These are phyloP conservation scores for Botrytis deweyae DNA, from an alignment of 2,329 filamentous ascomycete genomes.

Conservation along the genomic window DNA sequence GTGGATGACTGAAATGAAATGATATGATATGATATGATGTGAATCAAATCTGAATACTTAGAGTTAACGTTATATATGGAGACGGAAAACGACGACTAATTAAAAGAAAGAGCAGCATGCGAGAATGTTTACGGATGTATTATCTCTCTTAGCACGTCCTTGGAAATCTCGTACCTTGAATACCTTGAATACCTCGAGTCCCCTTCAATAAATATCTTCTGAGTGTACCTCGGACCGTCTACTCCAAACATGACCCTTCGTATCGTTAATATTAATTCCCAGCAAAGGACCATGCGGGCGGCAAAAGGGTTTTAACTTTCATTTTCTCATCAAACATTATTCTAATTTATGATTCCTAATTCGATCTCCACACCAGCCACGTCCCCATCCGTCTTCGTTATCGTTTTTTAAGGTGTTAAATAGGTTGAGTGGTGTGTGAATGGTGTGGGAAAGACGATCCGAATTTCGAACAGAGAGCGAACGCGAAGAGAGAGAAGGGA, in stretches of 20 bases:
- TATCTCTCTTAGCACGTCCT: not conserved
- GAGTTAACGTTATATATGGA: slow-evolving; percentile 3
- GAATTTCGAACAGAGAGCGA: not conserved
- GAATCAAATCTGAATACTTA: not conserved
- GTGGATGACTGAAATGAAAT: not conserved
- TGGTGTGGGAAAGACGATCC: not conserved
- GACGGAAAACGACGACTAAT: not conserved
- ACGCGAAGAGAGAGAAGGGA: not conserved
- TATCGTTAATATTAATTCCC: slow-evolving; percentile 2
- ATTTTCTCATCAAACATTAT: not conserved
- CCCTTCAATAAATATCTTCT: not conserved
- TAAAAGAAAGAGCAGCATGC: not conserved
- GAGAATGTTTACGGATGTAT: not conserved
- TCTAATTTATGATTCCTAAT: not conserved
- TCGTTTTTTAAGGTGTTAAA: not conserved
- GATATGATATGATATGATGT: not conserved
- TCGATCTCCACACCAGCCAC: not conserved
- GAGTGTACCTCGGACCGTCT: not conserved
- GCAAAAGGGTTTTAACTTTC: not conserved
- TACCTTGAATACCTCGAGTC: not conserved
- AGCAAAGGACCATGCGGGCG: not conserved
- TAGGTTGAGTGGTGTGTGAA: not conserved
- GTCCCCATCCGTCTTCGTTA: not conserved
- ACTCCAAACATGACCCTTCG: not conserved
- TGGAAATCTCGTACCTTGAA: not conserved